Base-by-base conservation (phyloP, 1,284 basidiomycete genomes). In the Trichosporon inkin region DNA sequence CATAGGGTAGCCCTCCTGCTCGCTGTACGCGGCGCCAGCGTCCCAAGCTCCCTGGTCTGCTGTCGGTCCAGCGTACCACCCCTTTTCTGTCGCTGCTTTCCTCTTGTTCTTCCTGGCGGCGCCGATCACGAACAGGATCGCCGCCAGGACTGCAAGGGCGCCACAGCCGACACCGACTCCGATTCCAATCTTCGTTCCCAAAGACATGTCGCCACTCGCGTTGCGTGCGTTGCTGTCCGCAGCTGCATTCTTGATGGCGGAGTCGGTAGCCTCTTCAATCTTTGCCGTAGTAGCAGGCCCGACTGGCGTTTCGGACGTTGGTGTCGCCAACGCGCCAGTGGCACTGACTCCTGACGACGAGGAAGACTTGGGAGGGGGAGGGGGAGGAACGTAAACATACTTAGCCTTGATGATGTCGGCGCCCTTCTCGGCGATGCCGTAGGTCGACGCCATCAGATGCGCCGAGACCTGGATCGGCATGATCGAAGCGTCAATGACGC, bases 361-460 rank as follows among this genome's bases (percentile, higher is more conserved):
- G 8, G 44, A n/a, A 19, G 47, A 17, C 11, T 59, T 58, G 24
- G 39, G 49, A 7, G 63, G 52, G 17, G 58, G 61, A 34, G 55
- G 53, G 7, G 58, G 57, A 10, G 54, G 57, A 16, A 53, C 34
- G 10, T 37, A 53, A 49, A 49, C 44, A 49, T 49, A 49, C 55
- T 52, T 44, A 39, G 51, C 53, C 71, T 83, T 82, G 72, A 89
- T 84, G 58, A 88, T 79, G 49, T 82, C 81, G 6, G 86, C 82
- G 0, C 83, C 86, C 71, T 84, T 84, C 75, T 89, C 87, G 5
- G 86, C 87, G 51, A 88, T 78, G 28, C 86, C 88, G 70, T 87
- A 91, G 2, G 84, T 82, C 4, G 84, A 63, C 7, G 71, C 74
- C 77, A 79, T 79, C 47, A 75, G 64, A 62, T 80, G 78, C 5